Conservation (phyloP, 768 basidiomycete species). For the Lactifluus subvellereus region DNA sequence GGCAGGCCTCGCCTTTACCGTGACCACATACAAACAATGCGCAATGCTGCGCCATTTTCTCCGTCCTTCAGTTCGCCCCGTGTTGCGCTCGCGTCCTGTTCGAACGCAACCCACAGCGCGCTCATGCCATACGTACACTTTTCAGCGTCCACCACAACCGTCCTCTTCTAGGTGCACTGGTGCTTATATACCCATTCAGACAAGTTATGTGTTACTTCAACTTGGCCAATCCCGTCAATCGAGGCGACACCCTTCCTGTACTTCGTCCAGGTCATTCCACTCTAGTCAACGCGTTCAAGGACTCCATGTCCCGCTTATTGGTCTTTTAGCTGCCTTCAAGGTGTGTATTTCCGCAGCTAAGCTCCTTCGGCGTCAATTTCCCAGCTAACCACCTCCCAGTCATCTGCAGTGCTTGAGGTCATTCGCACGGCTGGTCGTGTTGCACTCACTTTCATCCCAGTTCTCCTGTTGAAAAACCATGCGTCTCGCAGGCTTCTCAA, state of each 20-base stretch:
- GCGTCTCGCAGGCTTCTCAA: slow-evolving; percentile 47
- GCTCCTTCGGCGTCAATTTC: slow-evolving; percentile 14
- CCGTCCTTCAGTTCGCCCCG: slow-evolving; percentile 7
- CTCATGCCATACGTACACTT: slow-evolving; percentile 1
- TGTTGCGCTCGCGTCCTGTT: slow-evolving; percentile 3
- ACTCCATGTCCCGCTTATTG: slow-evolving; percentile 36
- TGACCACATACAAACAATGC: slow-evolving; percentile 14
- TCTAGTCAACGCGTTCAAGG: slow-evolving; percentile 34
- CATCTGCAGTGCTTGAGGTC: slow-evolving; percentile 68
- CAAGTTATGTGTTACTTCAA: slow-evolving; percentile 15
- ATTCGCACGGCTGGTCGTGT: slow-evolving; percentile 65
- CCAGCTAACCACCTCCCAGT: slow-evolving; percentile 35
- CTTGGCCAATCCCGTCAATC: neutral
- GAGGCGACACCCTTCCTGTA: neutral
- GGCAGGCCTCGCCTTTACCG: neutral
- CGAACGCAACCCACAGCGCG: neutral
- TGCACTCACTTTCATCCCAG: slow-evolving; percentile 68
- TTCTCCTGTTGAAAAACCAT: slow-evolving; percentile 55
- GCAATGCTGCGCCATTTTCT: slow-evolving; percentile 12
- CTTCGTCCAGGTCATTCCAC: slow-evolving; percentile 34
- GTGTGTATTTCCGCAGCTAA: slow-evolving; percentile 32
- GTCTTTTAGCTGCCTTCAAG: slow-evolving; percentile 62
- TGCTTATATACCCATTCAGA: slow-evolving; percentile 1
- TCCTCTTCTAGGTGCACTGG: slow-evolving; percentile 9
- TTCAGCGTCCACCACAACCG: neutral